Base-by-base conservation (phyloP, 2,329 filamentous ascomycete genomes). In the Chaetoscypha palmicola region DNA sequence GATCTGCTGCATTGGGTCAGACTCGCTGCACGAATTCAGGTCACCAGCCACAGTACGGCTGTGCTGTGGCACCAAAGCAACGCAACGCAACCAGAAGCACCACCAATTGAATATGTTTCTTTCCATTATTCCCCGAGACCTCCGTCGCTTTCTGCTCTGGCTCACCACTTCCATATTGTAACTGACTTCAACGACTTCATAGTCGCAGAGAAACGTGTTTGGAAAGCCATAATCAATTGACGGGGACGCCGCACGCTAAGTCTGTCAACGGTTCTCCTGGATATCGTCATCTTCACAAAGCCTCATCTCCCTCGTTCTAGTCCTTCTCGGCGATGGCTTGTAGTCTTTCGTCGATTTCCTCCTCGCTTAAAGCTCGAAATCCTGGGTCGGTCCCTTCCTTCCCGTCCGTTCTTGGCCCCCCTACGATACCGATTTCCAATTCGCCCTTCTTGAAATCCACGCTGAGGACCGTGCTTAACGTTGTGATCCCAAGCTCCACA, bases 391-490 rank as follows among this genome's bases (percentile, higher is more conserved):
- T 85, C 53, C 87, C 88, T 65, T 94, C 86, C 68, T 86, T 76
- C 55, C 90, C 91, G 62, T 94, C 87, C 47, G 73, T 69, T 59
- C 80, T 77, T 46, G 91, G 90, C 22, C 89, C 91, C 55, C 92
- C 92, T 43, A 96, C 92, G 62, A 98, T 90, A 52, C 92, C 92
- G 68, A 98, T 87, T 72, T 98, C 92, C 65, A 98, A 83, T 74
- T 98, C 92, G 58, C 86, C 86, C 76, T 97, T 97, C 79, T 98
- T 98, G 76, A 98, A 98, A 67, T 98, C 92, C 67, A 97, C 94
- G 68, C 91, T 96, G 53, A 98, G 76, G 48, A 98, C 90, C 26
- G 86, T 94, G 77, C 90, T 95, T 66, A 98, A 72, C 5, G 92
- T 91, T 34, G 88, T 86, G 66, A 98, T 98, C 47, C 87, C 92